Percentiles rank a stretch among this genome's conserved stretches.
Conservation (phyloP, 1,139 yeast genomes). For the Candida freyschussii region DNA sequence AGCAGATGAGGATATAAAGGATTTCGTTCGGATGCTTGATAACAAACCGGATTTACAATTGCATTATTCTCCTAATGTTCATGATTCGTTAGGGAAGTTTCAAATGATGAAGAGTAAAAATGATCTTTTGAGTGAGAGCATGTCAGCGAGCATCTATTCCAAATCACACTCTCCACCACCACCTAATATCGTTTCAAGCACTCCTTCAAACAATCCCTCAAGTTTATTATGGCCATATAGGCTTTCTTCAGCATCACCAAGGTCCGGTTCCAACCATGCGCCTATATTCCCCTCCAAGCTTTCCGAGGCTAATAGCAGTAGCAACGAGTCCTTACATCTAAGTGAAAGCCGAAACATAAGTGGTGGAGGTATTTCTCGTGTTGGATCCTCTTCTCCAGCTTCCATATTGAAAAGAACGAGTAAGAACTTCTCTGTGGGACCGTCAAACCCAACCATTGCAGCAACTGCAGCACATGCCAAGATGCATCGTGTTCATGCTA, state of each 20-base stretch:
- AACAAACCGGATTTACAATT: constrained; percentile 54
- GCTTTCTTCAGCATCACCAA: constrained; percentile 5
- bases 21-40: constrained; percentile 79
- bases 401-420: constrained; percentile 22
- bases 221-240: constrained; percentile 8
- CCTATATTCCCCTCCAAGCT: constrained; percentile 38
- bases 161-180: constrained; percentile 19
- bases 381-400: constrained; percentile 20
- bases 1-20: constrained; percentile 68
- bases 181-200: constrained; percentile 17
- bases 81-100: constrained; percentile 40
- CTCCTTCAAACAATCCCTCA: constrained; percentile 9
- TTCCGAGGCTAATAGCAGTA: constrained; percentile 29
- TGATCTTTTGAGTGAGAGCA: constrained; percentile 37
- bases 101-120: constrained; percentile 44
- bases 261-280: constrained; percentile 25
- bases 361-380: constrained; percentile 16
- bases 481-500: constrained; percentile 26
- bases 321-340: constrained; percentile 20
- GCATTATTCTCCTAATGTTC: constrained; percentile 35
- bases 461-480: constrained; percentile 35
- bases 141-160: constrained; percentile 31
- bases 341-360: constrained; percentile 20
- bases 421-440: constrained; percentile 26
- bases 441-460: constrained; percentile 34